Evolutionary conservation across 2,329 filamentous ascomycete genomes (phyloP).

Genomic region (Colletotrichum ledebouriae): DNA sequence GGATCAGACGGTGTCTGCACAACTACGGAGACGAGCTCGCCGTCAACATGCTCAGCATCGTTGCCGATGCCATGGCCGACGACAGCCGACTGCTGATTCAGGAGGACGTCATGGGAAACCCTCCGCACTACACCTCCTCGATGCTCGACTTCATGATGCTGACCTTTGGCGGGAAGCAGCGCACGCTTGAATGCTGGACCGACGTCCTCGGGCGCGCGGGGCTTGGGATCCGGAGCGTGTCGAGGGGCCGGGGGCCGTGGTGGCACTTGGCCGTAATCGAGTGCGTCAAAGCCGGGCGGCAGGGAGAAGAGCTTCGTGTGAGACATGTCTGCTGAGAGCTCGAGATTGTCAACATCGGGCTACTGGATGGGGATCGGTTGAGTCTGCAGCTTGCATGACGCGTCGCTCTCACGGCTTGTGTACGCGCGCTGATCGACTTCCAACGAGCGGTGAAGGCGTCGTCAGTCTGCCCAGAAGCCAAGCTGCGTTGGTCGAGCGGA

Average conservation of each 20-base stretch:
- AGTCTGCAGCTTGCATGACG: slow-evolving; percentile 7
- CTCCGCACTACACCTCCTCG: slow-evolving; percentile 46
- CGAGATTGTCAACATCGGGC: not conserved
- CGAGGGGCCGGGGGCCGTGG: slow-evolving; percentile 39
- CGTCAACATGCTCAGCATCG: slow-evolving; percentile 49
- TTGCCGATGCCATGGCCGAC: slow-evolving; percentile 49
- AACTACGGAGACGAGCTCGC: slow-evolving; percentile 53
- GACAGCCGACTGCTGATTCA: slow-evolving; percentile 53
- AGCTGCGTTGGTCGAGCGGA: slow-evolving; percentile 1
- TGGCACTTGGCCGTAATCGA: slow-evolving; percentile 44
- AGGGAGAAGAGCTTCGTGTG: not conserved
- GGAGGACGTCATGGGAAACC: slow-evolving; percentile 49
- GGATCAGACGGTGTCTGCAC: slow-evolving; percentile 54
- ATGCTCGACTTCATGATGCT: slow-evolving; percentile 51
- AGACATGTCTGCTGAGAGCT: no score
- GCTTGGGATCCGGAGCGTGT: slow-evolving; percentile 46
- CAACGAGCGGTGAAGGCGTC: slow-evolving; percentile 15
- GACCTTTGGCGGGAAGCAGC: slow-evolving; percentile 51
- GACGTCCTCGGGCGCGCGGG: slow-evolving; percentile 46
- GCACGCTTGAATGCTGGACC: slow-evolving; percentile 47
- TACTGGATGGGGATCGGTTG: not conserved
- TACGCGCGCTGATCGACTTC: not conserved
- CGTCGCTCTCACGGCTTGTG: not conserved
- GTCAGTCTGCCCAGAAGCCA: not conserved
- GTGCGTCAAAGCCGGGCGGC: slow-evolving; percentile 37